These are phyloP conservation scores for Citrullus amarus DNA, from an alignment of 306 rosid species.

Conservation along the genomic window DNA sequence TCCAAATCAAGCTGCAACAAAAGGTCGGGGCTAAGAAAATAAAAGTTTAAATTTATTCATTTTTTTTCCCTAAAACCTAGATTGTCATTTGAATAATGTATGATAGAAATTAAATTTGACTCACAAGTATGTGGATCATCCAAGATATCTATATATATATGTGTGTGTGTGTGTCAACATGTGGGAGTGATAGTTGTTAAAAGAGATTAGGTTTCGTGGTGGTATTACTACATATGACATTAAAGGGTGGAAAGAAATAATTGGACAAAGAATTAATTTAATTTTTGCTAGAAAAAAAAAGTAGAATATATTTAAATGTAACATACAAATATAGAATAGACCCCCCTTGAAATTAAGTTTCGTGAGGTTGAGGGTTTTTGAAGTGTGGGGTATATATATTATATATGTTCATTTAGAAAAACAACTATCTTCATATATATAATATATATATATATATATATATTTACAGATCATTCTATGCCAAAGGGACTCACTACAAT, in stretches of 20 bases:
- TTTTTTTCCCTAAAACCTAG: too few relatives aligned
- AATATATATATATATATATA: too few relatives aligned
- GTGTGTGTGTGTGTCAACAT: too few relatives aligned
- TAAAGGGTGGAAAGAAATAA: not conserved
- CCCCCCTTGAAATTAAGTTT: not conserved
- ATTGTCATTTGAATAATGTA: not conserved
- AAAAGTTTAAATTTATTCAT: too few relatives aligned
- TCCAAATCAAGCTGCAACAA: too few relatives aligned
- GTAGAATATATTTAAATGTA: not conserved
- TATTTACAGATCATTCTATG: not conserved
- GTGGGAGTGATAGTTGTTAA: not conserved
- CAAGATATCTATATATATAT: too few relatives aligned
- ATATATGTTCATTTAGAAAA: not conserved
- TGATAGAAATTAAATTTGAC: not conserved
- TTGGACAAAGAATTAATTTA: not conserved
- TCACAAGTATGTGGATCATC: not conserved
- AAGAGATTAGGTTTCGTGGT: not conserved
- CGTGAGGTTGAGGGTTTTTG: not conserved
- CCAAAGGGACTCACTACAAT: not conserved
- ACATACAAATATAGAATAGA: not conserved
- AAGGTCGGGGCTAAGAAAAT: too few relatives aligned
- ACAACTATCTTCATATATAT: not conserved
- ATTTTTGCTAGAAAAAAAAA: not conserved
- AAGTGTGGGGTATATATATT: not conserved
- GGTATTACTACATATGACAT: not conserved